Conservation (phyloP, 2,329 filamentous ascomycete species). For the Scytalidium lignicola region DNA sequence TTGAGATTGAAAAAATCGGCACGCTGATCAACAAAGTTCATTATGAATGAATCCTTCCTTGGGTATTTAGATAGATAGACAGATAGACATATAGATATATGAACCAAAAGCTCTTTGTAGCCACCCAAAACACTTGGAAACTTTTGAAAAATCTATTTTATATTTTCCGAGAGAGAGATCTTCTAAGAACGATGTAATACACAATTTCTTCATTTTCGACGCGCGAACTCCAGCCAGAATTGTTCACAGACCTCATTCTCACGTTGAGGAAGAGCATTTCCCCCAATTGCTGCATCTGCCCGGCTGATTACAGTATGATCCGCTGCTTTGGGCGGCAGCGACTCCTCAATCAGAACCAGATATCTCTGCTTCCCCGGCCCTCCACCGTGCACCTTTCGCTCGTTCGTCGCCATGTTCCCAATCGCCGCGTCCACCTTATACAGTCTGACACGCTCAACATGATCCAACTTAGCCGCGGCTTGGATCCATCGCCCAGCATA, state of each 20-base stretch:
- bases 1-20: conserved; percentile 45
- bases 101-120: too few species aligned
- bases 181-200: too few species aligned
- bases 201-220: neutral
- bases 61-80: too few species aligned
- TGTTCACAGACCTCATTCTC: neutral
- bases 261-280: neutral
- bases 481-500: neutral
- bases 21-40: conserved; percentile 40
- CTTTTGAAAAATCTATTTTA: too few species aligned
- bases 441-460: neutral
- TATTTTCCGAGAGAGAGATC: too few species aligned
- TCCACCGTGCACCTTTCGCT: neutral
- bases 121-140: too few species aligned
- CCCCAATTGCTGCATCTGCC: neutral
- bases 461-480: neutral
- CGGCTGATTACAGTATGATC: neutral
- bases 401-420: neutral
- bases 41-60: conserved; percentile 15
- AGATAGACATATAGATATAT: too few species aligned
- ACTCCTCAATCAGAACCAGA: neutral
- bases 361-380: neutral
- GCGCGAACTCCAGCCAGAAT: neutral
- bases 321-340: neutral
- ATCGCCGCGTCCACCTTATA: neutral